Evolutionary conservation across 768 basidiomycete species (phyloP).

Genomic region (Chalciporus piperatus): DNA sequence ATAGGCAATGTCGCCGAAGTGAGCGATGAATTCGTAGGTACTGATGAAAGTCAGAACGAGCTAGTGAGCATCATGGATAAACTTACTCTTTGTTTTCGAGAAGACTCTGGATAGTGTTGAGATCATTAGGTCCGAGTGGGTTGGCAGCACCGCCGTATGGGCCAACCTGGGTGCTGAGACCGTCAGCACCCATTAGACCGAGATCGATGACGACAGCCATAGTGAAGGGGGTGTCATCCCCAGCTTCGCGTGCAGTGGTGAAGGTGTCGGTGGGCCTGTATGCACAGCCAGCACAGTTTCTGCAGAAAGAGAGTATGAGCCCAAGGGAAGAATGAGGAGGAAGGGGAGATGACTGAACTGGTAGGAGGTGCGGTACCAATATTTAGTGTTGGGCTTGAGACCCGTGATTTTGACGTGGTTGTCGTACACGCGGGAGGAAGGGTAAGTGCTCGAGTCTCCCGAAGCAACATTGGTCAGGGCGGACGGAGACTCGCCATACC

Average conservation of each 20-base stretch:
- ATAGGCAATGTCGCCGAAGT: conserved; percentile 26
- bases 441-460: conserved; percentile 23
- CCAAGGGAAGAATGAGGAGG: neutral
- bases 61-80: neutral
- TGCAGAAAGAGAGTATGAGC: neutral
- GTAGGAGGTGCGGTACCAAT: conserved; percentile 28
- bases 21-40: conserved; percentile 27
- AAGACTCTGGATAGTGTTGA: conserved; percentile 30
- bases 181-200: conserved; percentile 27
- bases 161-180: conserved; percentile 29
- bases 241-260: conserved; percentile 19
- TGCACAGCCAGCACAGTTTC: conserved; percentile 27
- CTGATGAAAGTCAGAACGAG: conserved; percentile 8
- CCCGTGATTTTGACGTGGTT: conserved; percentile 28
- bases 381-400: conserved; percentile 21
- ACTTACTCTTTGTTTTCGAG: conserved; percentile 27
- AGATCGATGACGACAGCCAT: conserved; percentile 27
- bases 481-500: conserved; percentile 20
- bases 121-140: conserved; percentile 24
- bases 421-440: conserved; percentile 25
- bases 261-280: conserved; percentile 25
- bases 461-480: conserved; percentile 18
- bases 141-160: conserved; percentile 20
- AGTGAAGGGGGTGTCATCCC: conserved; percentile 19
- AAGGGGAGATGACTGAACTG: conserved; percentile 15